phyloP scores from a whole-genome alignment of 441 rosid genomes.

The Pelargonium myrrhifolium region DNA sequence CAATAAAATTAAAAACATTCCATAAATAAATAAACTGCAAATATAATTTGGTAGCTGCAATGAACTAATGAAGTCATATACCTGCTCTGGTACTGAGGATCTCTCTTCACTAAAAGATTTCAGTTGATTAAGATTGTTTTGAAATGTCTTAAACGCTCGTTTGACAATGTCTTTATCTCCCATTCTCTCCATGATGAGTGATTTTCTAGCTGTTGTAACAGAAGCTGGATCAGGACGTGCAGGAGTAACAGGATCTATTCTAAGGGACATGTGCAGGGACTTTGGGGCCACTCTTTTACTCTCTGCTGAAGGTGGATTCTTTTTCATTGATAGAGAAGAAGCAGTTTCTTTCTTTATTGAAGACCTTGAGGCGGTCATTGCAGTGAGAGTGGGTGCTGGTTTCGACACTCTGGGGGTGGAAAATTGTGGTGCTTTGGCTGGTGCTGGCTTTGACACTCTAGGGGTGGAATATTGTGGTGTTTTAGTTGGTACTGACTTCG shows the following conservation, averaged over 20 bases:
- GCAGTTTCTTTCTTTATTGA: conserved; percentile 33
- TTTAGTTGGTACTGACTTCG: conserved; percentile 19
- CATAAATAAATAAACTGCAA: background rate
- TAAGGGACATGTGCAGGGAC: conserved; percentile 66
- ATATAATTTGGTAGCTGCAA: background rate
- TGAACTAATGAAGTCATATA: conserved; percentile 21
- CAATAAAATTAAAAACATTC: conserved; percentile 16
- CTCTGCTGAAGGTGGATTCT: conserved; percentile 26
- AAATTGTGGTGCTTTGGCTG: conserved; percentile 14
- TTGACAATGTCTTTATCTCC: conserved; percentile 94
- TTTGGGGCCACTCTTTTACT: conserved; percentile 62
- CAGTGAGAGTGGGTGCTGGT: conserved; percentile 18
- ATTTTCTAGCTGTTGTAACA: conserved; percentile 40
- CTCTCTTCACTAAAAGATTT: conserved; percentile 36
- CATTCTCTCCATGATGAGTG: conserved; percentile 90
- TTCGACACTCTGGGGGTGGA: background rate
- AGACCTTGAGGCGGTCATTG: conserved; percentile 34
- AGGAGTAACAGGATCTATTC: conserved; percentile 33
- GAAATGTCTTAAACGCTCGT: conserved; percentile 84
- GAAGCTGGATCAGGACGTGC: conserved; percentile 33
- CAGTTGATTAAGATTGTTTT: conserved; percentile 41
- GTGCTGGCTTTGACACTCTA: conserved; percentile 42
- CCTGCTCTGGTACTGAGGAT: conserved; percentile 53
- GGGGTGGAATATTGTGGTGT: conserved; percentile 40
- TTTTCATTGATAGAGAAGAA: conserved; percentile 31